Base-by-base conservation (phyloP, 2,329 filamentous ascomycete genomes). In the Juglanconis juglandina region DNA sequence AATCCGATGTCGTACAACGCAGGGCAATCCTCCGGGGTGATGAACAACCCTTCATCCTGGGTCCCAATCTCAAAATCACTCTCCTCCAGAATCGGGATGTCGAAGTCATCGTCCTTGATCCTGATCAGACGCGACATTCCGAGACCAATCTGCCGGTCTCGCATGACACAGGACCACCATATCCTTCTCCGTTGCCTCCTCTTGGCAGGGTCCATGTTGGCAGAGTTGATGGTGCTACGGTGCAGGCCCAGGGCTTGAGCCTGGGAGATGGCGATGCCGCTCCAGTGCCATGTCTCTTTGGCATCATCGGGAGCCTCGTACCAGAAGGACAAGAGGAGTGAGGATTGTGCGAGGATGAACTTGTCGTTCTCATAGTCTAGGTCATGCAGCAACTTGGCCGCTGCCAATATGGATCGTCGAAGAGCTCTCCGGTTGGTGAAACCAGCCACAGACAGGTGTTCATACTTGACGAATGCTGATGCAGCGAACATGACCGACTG, bases 271-370 rank as follows among this genome's bases (percentile, higher is more conserved):
- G 93, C 94, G 42, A 97, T 91, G 17, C 94, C 94, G 91, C 97
- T 96, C 94, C 93, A 97, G 72, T 97, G 93, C 91, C 94, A 97
- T 50, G 93, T 97, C 72, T 97, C 94, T 74, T 97, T 97, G 71
- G 96, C 92, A 72, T 97, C 94, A 75, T 97, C 92, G 0, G 93
- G 93, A 11, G 92, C 96, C 75, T 97, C 93, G 73, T 97, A 97
- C 90, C 94, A 98, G 73, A 96, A 96, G 3, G 93, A 96, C 90
- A 97, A 93, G 62, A 97, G 82, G 32, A 97, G 81, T 30, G 97
- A 81, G 4, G 91, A 89, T 75, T 97, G 94, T 14, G 97, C 92
- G 32, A 97, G 83, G 24, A 92, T 86, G 60, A 97, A 88, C 55
- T 93, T 90, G 73, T 97, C 93, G 49, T 87, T 86, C 75, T 98